A percentile compares a stretch with the other conserved stretches of the same genome.
Conservation (phyloP, 208 protist species). For the Leishmania amazonensis region DNA sequence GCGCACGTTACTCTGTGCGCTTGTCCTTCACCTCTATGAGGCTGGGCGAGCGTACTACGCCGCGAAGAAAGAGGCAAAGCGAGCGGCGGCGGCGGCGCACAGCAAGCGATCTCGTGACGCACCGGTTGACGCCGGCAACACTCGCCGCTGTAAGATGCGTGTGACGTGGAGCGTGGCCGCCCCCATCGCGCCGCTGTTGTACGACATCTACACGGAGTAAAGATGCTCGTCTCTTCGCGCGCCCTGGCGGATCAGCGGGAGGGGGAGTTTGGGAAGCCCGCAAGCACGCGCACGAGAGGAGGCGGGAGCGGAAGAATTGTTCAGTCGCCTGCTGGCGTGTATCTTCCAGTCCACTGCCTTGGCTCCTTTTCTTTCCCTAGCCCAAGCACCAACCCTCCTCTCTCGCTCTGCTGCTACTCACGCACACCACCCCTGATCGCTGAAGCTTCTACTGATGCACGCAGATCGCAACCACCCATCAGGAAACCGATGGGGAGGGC, state of each 20-base stretch:
- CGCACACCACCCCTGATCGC: neutral
- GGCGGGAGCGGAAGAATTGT: neutral
- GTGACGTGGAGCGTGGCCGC: constrained; percentile 45
- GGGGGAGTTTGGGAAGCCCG: neutral
- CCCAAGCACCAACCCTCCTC: neutral
- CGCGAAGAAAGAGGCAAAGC: neutral
- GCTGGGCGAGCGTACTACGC: constrained; percentile 27
- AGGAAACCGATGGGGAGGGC: neutral
- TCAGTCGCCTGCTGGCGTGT: neutral
- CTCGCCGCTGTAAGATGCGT: neutral
- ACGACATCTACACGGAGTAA: constrained; percentile 6
- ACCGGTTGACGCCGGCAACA: neutral
- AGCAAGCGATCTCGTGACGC: neutral
- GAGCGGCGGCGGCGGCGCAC: neutral
- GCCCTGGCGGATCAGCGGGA: neutral
- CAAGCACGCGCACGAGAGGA: neutral
- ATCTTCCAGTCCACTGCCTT: neutral
- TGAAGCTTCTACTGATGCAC: neutral
- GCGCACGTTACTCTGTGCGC: constrained; percentile 20
- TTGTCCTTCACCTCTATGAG: constrained; percentile 27
- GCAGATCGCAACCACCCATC: neutral
- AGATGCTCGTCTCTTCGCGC: neutral
- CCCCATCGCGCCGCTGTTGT: constrained; percentile 10
- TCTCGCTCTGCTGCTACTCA: neutral
- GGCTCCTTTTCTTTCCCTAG: neutral